Evolutionary conservation across 1,284 basidiomycete species (phyloP), one percentile per base, ranked within the genome.

Genomic region (Melampsora americana): DNA sequence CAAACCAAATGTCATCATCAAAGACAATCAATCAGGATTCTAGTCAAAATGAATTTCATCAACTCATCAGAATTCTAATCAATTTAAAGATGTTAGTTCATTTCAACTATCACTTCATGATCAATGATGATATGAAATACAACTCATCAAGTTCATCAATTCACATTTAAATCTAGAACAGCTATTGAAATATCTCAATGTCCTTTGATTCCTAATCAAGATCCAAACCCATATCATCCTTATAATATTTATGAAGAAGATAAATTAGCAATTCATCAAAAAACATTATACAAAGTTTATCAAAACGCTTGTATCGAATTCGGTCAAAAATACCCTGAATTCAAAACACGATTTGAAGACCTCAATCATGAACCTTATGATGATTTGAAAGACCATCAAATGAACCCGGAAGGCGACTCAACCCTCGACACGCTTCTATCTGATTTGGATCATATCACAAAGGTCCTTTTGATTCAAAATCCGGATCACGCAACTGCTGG

Each of bases 391-490:
- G 1, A 59, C 53, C 12, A 44, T 44, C 42, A 44, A 44, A 14
- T 44, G 42, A 1, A 44, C 0, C 12, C 14, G 14, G 53, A 59
- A 26, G 53, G 14, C 7, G 53, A 26, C 14, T 23, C 7, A 20
- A 59, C 53, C 0, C 1, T 23, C n/a, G 28, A 35, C 23, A 64
- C 18, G 5, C 61, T 64, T 42, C 61, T 64, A 0, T 66, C 42
- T n/a, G 42, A 28, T 39, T 39, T 66, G 39, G 42, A 66, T 46
- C 5, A 39, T 26, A 1, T 46, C 35, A 66, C 71, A 4, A 32
- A 64, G 44, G 12, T 73, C n/a, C 28, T 73, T 6, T 32, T 73
- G n/a, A 66, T 73, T 39, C 71, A 73, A 23, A 73, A 73, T 39
- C 71, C 71, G 30, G 71, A 73, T 48, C 71, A 73, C 50, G 28